phyloP scores from a whole-genome alignment of 768 basidiomycete genomes.

The Suillus tomentosus region DNA sequence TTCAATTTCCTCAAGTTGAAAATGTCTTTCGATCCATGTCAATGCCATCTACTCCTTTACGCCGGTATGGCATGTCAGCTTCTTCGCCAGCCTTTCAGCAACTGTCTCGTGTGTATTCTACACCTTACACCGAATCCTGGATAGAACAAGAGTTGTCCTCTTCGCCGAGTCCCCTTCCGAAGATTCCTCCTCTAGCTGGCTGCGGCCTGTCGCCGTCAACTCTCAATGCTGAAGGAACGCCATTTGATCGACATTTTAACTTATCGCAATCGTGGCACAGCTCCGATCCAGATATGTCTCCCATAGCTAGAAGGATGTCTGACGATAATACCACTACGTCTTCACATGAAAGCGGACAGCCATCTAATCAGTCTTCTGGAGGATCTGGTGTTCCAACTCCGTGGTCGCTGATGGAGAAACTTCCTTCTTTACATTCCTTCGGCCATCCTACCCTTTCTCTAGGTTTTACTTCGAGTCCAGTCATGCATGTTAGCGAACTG shows the following conservation, averaged over 20 bases:
- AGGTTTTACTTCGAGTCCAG: conserved; percentile 3
- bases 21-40: conserved; percentile 1
- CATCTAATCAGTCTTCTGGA: conserved; percentile 14
- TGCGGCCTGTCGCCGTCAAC: conserved; percentile 32
- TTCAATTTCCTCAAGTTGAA: neutral
- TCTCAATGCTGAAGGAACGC: conserved; percentile 27
- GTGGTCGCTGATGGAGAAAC: conserved; percentile 31
- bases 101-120: conserved; percentile 1
- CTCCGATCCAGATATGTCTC: conserved; percentile 23
- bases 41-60: conserved; percentile 19
- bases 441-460: conserved; percentile 13
- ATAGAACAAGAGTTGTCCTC: conserved; percentile 20
- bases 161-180: conserved; percentile 32
- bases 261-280: conserved; percentile 23
- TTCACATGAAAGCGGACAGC: conserved; percentile 3
- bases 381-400: conserved; percentile 13
- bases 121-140: conserved; percentile 5
- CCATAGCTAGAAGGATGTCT: conserved; percentile 21
- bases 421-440: conserved; percentile 27
- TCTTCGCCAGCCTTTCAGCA: conserved; percentile 3
- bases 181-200: conserved; percentile 18
- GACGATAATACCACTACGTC: conserved; percentile 3
- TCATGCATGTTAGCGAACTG: conserved; percentile 14
- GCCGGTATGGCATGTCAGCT: neutral
- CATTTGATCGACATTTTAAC: conserved; percentile 33